Base-by-base conservation (phyloP, 352 stramenopile species). In the Aphanomyces invadans region DNA sequence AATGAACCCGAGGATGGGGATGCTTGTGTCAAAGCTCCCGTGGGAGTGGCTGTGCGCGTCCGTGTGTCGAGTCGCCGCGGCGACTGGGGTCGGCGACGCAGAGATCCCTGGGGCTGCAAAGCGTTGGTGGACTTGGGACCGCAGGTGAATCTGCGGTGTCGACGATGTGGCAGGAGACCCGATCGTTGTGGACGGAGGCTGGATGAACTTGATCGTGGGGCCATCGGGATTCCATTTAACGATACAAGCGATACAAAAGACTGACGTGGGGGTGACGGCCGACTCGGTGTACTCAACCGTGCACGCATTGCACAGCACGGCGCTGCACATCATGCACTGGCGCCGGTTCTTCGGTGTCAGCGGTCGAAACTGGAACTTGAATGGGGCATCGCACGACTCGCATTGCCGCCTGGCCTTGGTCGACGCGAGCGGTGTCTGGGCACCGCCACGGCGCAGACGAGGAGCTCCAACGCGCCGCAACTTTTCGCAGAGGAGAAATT, bases 141-240 rank as follows among this genome's bases (percentile, higher is more conserved):
- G 49, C 7, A n/a, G 21, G 49, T 57, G 4, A n/a, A 57, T 57
- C 23, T 57, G 49, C 21, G 36, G 15, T 15, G 36, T 15, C 36
- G 36, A 42, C 36, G 36, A 42, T 15, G 36, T 15, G 7, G 36
- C 7, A 15, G 36, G 15, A 7, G 36, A 42, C 36, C 36, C 36
- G 36, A 42, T 42, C 7, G 36, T 42, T 15, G 29, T 57, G 49
- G 25, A 57, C 49, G 17, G 36, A 7, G 60, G 60, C n/a, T 67
- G 60, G 33, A 67, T 67, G 29, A 67, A 67, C 32, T 67, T 67
- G 60, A 67, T 67, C 15, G 42, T 67, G 19, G 60, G 48, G 3
- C 38, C 12, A 33, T 67, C 60, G n/a, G 60, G 60, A 25, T 67
- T 67, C 60, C 60, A 67, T 33, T 67, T 67, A 31, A 51, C 60